phyloP scores from a whole-genome alignment of 495 filamentous ascomycete species.

The Penicillium maclennaniae region DNA sequence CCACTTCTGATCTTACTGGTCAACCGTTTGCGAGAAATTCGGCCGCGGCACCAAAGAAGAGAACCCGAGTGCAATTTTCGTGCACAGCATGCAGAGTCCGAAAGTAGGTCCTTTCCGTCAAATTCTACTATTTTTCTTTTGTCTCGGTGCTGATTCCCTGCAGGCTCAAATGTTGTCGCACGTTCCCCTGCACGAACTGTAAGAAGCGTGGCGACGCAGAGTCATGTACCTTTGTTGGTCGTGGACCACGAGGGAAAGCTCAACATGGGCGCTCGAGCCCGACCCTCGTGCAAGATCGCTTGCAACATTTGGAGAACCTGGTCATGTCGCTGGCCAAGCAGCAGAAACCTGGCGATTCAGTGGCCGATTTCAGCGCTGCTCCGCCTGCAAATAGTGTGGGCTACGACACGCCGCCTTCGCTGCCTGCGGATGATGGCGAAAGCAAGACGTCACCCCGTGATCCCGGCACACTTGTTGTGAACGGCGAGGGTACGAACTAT shows the following conservation, averaged over 20 bases:
- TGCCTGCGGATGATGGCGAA: slow-evolving; percentile 66
- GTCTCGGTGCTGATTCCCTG: not conserved
- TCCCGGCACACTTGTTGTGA: slow-evolving; percentile 68
- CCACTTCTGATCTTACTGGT: slow-evolving; percentile 13
- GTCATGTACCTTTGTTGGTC: slow-evolving; percentile 42
- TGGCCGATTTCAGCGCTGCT: slow-evolving; percentile 10
- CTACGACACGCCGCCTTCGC: slow-evolving; percentile 31
- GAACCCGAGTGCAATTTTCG: slow-evolving; percentile 50
- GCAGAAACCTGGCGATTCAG: slow-evolving; percentile 20
- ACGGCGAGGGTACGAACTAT: slow-evolving; percentile 41
- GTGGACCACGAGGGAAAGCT: slow-evolving; percentile 32
- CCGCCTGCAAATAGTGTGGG: not conserved
- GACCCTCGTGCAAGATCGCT: slow-evolving; percentile 42
- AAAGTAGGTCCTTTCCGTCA: slow-evolving; percentile 35
- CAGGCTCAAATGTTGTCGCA: slow-evolving; percentile 52
- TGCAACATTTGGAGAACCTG: slow-evolving; percentile 51
- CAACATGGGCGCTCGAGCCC: slow-evolving; percentile 33
- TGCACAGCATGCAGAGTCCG: slow-evolving; percentile 51
- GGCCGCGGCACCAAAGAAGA: slow-evolving; percentile 33
- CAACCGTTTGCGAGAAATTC: slow-evolving; percentile 13
- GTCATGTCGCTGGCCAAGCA: slow-evolving; percentile 45
- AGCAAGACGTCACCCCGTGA: slow-evolving; percentile 35
- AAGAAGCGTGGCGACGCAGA: slow-evolving; percentile 41
- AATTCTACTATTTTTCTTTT: not conserved
- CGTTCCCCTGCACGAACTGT: slow-evolving; percentile 49